Base-by-base conservation (phyloP, 208 protist species). In the Strigomonas culicis region DNA sequence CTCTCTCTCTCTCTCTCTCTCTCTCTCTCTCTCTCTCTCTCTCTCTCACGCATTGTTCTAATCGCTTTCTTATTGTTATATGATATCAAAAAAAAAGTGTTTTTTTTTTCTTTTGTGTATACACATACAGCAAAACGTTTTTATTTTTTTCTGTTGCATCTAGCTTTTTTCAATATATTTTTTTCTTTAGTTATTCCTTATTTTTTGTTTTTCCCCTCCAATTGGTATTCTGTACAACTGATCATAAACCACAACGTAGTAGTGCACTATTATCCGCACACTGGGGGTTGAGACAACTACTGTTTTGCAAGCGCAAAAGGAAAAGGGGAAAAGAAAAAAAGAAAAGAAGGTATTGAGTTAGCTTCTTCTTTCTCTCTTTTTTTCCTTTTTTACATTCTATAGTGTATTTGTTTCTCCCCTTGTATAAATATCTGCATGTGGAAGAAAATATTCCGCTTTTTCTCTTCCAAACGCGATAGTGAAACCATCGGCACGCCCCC, bases 151-250 rank as follows among this genome's bases (percentile, higher is more conserved):
- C 50, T 55, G 32, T 34, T 30, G 53, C 1, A 25, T 63, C 30
- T 65, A 61, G 50, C 44, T 49, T 41, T 67, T 73, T 32, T 63
- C 27, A 30, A 11, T 63, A 0, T 51, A 32, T 66, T 65, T 59
- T 39, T 66, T 63, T 73, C 6, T 68, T 74, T 53, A 39, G 4
- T 19, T 21, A n/a, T 25, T 72, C 25, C 1, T 63, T 47, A 41
- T 44, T 22, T 53, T 4, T 36, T 56, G 30, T 19, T 47, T 47
- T 47, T 47, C 15, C 19, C 13, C 41, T 47, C 41, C 41, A 47
- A 47, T 47, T 47, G 13, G 41, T 19, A 21, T 19, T 19, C 19
- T 47, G 13, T 47, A 47, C 13, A 13, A 47, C 13, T 47, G 19
- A 47, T 47, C n/a, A n/a, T n/a, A n/a, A n/a, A n/a, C n/a, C n/a